A percentile compares a stretch with the other conserved stretches of the same genome.
phyloP scores from a whole-genome alignment of 2,329 filamentous ascomycete species.

The Erysiphe pulchra region DNA sequence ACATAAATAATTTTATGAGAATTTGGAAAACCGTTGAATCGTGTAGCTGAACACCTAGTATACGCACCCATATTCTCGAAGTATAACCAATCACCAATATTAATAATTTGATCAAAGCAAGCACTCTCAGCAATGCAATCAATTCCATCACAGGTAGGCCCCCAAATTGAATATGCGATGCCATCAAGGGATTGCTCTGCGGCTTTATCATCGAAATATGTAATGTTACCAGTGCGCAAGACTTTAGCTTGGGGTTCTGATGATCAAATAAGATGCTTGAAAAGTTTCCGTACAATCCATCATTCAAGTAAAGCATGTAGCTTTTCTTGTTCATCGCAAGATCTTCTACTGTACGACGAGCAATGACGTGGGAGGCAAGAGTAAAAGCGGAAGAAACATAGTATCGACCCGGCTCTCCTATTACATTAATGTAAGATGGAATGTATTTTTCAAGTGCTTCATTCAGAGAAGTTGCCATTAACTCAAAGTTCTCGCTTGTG shows the following conservation, averaged over 20 bases:
- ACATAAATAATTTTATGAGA: slow-evolving; percentile 84
- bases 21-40: slow-evolving; percentile 93
- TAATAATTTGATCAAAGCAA: slow-evolving; percentile 47
- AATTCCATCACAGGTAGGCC: slow-evolving; percentile 91
- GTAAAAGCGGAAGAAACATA: slow-evolving; percentile 88
- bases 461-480: slow-evolving; percentile 60
- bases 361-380: slow-evolving; percentile 85
- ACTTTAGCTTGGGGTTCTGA: slow-evolving; percentile 69
- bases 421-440: slow-evolving; percentile 52
- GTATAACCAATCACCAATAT: slow-evolving; percentile 94
- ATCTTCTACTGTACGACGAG: slow-evolving; percentile 66
- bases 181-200: slow-evolving; percentile 24
- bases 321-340: slow-evolving; percentile 36
- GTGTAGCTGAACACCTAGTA: slow-evolving; percentile 90
- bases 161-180: slow-evolving; percentile 88
- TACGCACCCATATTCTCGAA: slow-evolving; percentile 98
- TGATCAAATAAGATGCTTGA: slow-evolving; percentile 99
- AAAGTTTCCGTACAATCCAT: slow-evolving; percentile 95
- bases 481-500: slow-evolving; percentile 70
- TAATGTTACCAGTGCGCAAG: slow-evolving; percentile 33
- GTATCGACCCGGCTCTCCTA: slow-evolving; percentile 89
- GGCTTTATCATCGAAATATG: slow-evolving; percentile 29
- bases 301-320: slow-evolving; percentile 96
- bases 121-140: slow-evolving; percentile 75
- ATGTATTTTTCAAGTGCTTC: slow-evolving; percentile 71